These are phyloP conservation scores for Biscutella laevigata DNA, from an alignment of 441 rosid species.

Conservation along the genomic window DNA sequence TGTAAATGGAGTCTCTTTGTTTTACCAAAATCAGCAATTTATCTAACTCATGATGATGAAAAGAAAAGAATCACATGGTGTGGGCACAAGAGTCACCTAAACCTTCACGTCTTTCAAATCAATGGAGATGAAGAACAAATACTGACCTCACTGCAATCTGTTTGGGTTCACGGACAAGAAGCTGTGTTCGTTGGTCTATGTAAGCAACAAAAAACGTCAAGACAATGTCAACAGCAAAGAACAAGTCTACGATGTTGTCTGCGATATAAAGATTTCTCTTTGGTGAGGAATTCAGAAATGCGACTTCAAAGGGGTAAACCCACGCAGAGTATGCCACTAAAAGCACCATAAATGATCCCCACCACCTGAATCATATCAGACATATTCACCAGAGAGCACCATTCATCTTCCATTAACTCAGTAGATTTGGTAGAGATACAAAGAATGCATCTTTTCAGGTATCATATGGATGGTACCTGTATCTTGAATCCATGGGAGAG, in stretches of 20 bases:
- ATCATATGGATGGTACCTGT: conserved; percentile 38
- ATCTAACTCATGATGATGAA: conserved; percentile 13
- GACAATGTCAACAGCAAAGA: conserved; percentile 55
- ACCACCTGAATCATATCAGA: conserved; percentile 35
- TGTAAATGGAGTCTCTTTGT: conserved; percentile 18
- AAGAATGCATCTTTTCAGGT: not conserved
- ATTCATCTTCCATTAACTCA: not conserved
- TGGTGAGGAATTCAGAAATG: conserved; percentile 37
- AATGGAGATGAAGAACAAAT: not conserved
- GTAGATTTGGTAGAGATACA: not conserved
- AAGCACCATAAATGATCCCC: conserved; percentile 59
- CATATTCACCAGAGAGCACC: not conserved
- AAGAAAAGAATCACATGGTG: conserved; percentile 25
- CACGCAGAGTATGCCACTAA: conserved; percentile 58
- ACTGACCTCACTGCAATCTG: conserved; percentile 57
- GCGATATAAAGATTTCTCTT: conserved; percentile 31
- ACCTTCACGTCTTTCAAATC: conserved; percentile 14
- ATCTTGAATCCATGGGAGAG: conserved; percentile 76
- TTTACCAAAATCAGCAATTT: conserved; percentile 17
- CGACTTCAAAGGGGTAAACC: conserved; percentile 55
- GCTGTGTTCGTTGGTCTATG: conserved; percentile 44
- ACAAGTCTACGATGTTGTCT: conserved; percentile 52
- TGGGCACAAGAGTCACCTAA: conserved; percentile 24
- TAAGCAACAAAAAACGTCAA: conserved; percentile 52
- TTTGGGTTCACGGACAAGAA: conserved; percentile 41